Conservation (phyloP, 2,329 filamentous ascomycete species). For the Trichophyton benhamiae region DNA sequence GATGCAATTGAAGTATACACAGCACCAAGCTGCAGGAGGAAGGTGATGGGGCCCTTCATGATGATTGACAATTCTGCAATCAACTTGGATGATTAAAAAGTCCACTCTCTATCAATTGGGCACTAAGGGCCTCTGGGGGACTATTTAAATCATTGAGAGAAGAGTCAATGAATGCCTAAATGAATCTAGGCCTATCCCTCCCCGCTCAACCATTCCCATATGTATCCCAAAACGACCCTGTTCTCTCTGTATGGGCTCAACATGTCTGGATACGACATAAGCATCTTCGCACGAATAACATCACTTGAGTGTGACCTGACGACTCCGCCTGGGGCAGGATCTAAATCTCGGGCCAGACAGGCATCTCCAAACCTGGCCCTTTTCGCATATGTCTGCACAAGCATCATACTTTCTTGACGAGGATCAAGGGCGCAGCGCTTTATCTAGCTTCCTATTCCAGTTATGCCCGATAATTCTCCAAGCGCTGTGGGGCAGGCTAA, state of each 20-base stretch:
- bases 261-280: neutral
- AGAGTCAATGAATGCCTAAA: neutral
- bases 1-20: neutral
- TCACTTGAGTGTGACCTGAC: neutral
- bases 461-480: neutral
- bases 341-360: no score
- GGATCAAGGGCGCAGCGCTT: neutral
- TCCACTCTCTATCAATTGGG: neutral
- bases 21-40: neutral
- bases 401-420: neutral
- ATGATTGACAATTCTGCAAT: neutral
- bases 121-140: neutral
- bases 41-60: neutral
- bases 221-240: neutral
- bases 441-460: slow-evolving; percentile 3
- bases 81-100: neutral
- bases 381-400: no score
- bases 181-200: neutral
- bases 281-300: neutral
- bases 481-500: neutral
- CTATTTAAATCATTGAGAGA: neutral
- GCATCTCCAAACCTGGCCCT: no score
- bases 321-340: neutral
- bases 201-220: neutral
- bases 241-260: no score